Evolutionary conservation across 2,329 filamentous ascomycete species (phyloP).

Genomic region (Scedosporium boydii): DNA sequence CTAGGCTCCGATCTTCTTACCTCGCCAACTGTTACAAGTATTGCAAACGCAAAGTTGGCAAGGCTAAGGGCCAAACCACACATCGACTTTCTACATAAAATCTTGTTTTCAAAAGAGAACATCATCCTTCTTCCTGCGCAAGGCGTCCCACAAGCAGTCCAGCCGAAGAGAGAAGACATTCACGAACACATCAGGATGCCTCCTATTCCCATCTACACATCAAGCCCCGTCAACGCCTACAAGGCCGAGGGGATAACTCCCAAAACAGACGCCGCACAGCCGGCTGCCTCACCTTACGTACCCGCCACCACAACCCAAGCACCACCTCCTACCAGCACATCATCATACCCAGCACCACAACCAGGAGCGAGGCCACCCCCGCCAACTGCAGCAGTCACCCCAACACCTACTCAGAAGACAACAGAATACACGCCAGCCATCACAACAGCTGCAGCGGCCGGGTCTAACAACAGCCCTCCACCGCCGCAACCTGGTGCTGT

Average conservation of each 20-base stretch:
- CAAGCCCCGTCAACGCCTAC: slow-evolving; percentile 48
- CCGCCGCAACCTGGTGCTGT: slow-evolving; percentile 49
- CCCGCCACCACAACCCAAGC: slow-evolving; percentile 14
- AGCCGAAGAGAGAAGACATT: no score
- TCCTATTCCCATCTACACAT: slow-evolving; percentile 49
- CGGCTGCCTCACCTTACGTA: neutral
- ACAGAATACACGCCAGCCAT: slow-evolving; percentile 33
- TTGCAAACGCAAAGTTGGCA: no score
- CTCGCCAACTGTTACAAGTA: no score
- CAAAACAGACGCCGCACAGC: slow-evolving; percentile 22
- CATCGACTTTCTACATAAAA: no score
- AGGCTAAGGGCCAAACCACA: no score
- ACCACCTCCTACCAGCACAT: slow-evolving; percentile 21
- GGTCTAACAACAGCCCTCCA: slow-evolving; percentile 30
- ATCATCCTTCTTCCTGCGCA: neutral
- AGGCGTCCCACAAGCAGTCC: no score
- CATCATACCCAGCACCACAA: slow-evolving; percentile 30
- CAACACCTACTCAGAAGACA: slow-evolving; percentile 14
- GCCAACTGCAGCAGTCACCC: slow-evolving; percentile 31
- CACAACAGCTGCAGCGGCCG: slow-evolving; percentile 9
- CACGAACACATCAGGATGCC: slow-evolving; percentile 34
- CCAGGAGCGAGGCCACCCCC: slow-evolving; percentile 36
- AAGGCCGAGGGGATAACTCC: slow-evolving; percentile 42
- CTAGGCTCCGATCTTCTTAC: no score
- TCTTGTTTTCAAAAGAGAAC: no score